phyloP scores from a whole-genome alignment of 208 protist species.

The Acanthamoeba rhysodes region DNA sequence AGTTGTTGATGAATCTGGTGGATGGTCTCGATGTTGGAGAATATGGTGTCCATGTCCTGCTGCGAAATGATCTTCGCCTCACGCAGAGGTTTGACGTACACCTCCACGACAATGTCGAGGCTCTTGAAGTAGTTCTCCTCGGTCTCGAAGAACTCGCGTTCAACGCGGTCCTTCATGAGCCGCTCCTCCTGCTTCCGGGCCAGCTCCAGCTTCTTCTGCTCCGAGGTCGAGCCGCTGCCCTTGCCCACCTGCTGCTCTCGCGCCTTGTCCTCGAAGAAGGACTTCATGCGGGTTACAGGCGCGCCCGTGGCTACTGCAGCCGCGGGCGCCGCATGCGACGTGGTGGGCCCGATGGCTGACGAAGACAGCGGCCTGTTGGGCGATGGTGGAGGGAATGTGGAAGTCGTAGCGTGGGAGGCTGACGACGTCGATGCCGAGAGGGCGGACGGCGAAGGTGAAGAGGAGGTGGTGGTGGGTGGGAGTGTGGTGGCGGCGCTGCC shows the following conservation, averaged over 20 bases:
- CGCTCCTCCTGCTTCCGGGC: background rate
- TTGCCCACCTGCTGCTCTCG: background rate
- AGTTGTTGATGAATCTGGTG: slow-evolving; percentile 41
- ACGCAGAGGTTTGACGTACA: slow-evolving; percentile 52
- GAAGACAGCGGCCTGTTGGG: background rate
- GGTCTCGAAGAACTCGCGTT: slow-evolving; percentile 67
- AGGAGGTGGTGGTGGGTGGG: background rate
- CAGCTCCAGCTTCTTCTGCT: background rate
- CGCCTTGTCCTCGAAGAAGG: slow-evolving; percentile 70
- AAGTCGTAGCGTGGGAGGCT: background rate
- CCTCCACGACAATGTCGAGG: slow-evolving; percentile 42
- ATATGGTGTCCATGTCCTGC: slow-evolving; percentile 60
- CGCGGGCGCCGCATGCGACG: background rate
- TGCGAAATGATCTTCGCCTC: slow-evolving; percentile 61
- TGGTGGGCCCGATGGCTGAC: background rate
- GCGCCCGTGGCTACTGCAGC: background rate
- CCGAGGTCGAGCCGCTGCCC: background rate
- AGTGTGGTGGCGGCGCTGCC: background rate
- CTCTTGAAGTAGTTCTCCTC: slow-evolving; percentile 64
- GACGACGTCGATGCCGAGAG: background rate
- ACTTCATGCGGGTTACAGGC: slow-evolving; percentile 47
- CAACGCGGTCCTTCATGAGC: slow-evolving; percentile 33
- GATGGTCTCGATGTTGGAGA: slow-evolving; percentile 67
- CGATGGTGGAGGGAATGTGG: background rate
- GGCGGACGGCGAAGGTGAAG: background rate